Evolutionary conservation across 2,329 filamentous ascomycete species (phyloP), one percentile per base, ranked within the genome.

Genomic region (Epichloe brachyelytri): DNA sequence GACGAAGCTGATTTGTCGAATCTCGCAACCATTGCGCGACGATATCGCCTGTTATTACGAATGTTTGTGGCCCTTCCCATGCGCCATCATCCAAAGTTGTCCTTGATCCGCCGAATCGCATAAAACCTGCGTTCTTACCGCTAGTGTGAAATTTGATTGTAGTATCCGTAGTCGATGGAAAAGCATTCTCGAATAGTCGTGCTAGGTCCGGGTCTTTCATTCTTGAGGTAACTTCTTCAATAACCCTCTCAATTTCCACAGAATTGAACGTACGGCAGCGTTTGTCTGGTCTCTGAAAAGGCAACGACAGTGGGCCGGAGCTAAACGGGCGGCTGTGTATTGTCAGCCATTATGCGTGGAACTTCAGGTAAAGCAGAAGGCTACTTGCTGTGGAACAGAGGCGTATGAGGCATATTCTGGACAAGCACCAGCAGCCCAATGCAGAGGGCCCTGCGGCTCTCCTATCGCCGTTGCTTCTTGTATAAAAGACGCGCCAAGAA

Each of bases 31-130:
- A 95, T 66, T 95, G 88, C 0, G 89, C 89, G 60, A 94, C 86
- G 63, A 95, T 95, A 59, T 95, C 88, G 48, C 88, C 88, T 0
- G 88, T 95, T 47, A 95, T 94, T 57, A 97, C 85, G 65, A 97
- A 97, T 11, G 86, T 90, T 62, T 97, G 91, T 0, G 86, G 75
- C 0, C 90, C 90, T 58, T 85, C 74, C 90, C 90, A 96, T 56
- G 79, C 77, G 15, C 76, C 78, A 5, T 79, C 74, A 47, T 81
- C 76, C 19, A 56, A 51, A 15, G 61, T 52, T 3, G 57, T 57
- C 17, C 55, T 57, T 50, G 62, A 64, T 33, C 58, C 59, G 48
- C 62, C 63, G 44, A 65, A 63, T 52, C 63, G 64, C 45, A 67
- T 62, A 54, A 68, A 68, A 45, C 60, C 63, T 37, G 63, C 65